These are phyloP conservation scores for Arabidopsis suecica DNA, from an alignment of 345 rosid species.

Conservation along the genomic window DNA sequence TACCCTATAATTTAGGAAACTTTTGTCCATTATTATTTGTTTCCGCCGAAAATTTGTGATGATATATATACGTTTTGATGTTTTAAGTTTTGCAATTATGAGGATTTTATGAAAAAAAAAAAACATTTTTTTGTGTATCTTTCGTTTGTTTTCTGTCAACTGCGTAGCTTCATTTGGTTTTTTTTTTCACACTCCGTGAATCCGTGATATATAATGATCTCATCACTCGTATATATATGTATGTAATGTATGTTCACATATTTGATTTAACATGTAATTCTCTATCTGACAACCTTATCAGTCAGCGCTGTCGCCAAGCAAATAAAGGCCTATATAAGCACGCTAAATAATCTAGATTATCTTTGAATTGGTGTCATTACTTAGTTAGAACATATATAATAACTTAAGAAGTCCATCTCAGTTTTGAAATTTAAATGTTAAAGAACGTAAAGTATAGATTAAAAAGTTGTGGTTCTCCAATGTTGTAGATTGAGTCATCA, in stretches of 20 bases:
- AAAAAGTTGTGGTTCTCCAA: neutral
- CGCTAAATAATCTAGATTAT: constrained; percentile 24
- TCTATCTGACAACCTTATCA: neutral
- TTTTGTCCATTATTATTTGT: constrained; percentile 42
- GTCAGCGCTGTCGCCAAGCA: constrained; percentile 7
- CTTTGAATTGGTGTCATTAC: neutral
- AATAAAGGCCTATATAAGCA: constrained; percentile 7
- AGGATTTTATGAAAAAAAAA: neutral
- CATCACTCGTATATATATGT: neutral
- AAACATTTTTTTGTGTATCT: neutral
- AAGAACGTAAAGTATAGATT: neutral
- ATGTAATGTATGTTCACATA: constrained; percentile 12
- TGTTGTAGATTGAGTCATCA: constrained; percentile 1
- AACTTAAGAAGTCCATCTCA: neutral
- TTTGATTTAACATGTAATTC: neutral
- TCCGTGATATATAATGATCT: neutral
- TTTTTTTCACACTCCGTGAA: neutral
- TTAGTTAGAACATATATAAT: neutral
- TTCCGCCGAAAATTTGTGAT: constrained; percentile 44
- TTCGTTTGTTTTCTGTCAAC: neutral
- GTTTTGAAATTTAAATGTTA: constrained; percentile 6
- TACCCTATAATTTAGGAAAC: constrained; percentile 41
- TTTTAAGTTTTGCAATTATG: constrained; percentile 7
- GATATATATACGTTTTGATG: constrained; percentile 28
- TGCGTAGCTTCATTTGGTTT: neutral